These are phyloP conservation scores for Tylopilus sp. DNA, from an alignment of 768 basidiomycete genomes.

Conservation along the genomic window DNA sequence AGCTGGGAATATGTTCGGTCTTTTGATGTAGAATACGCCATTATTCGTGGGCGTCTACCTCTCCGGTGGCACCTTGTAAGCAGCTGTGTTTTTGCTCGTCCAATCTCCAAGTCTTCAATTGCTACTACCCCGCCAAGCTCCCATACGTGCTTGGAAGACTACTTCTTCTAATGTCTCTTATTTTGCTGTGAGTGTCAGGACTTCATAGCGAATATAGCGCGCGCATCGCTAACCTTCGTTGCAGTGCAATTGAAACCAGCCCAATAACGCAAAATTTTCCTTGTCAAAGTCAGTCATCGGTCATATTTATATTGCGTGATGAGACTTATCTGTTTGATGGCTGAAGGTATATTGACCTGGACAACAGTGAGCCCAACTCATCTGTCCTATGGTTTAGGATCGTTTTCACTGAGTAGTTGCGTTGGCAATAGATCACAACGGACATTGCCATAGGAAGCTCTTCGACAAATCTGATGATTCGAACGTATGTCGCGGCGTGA, in stretches of 20 bases:
- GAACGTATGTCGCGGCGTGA: slow-evolving; percentile 16
- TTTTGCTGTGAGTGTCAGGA: slow-evolving; percentile 12
- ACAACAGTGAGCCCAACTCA: slow-evolving; percentile 3
- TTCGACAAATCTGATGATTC: no score
- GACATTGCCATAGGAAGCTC: slow-evolving; percentile 12
- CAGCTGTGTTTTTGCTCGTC: not conserved
- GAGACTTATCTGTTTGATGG: not conserved
- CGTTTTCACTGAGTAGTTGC: not conserved
- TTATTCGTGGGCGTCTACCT: slow-evolving; percentile 18
- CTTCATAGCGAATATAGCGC: no score
- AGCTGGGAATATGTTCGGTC: slow-evolving; percentile 27
- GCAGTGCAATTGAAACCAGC: slow-evolving; percentile 6
- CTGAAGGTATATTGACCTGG: not conserved
- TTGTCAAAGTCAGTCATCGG: slow-evolving; percentile 21
- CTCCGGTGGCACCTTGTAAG: slow-evolving; percentile 28
- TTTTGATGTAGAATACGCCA: slow-evolving; percentile 17
- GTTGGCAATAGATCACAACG: slow-evolving; percentile 1
- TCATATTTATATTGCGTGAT: not conserved
- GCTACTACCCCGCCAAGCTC: slow-evolving; percentile 6
- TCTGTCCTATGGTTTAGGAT: not conserved
- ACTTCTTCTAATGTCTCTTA: slow-evolving; percentile 9
- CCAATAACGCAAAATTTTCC: not conserved
- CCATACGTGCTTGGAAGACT: slow-evolving; percentile 25
- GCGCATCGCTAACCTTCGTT: not conserved
- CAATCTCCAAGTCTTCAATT: not conserved